Evolutionary conservation across 495 filamentous ascomycete species (phyloP).

Genomic region (Podospora anserina): DNA sequence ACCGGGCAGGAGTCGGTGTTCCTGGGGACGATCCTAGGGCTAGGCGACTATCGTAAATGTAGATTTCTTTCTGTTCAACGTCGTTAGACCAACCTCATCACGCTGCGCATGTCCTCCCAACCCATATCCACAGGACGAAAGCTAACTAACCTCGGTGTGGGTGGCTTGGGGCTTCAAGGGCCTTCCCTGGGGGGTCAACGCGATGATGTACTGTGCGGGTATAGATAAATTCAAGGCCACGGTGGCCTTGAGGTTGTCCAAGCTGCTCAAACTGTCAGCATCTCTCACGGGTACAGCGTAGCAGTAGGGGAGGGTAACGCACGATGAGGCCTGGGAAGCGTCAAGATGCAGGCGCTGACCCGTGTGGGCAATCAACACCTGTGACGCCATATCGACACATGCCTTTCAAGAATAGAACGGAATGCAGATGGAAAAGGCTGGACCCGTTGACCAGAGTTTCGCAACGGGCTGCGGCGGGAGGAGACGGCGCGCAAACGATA

Average conservation of each 20-base stretch:
- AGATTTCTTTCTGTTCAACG: constrained; percentile 70
- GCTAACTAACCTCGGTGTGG: constrained; percentile 64
- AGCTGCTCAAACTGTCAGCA: constrained; percentile 27
- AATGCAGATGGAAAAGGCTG: not conserved
- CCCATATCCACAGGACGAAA: not conserved
- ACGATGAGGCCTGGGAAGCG: constrained; percentile 66
- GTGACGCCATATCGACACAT: constrained; percentile 57
- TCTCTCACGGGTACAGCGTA: not conserved
- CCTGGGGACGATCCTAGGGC: constrained; percentile 47
- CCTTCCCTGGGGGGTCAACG: constrained; percentile 78
- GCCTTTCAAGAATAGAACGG: constrained; percentile 16
- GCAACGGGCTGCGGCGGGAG: not conserved
- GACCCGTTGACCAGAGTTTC: not conserved
- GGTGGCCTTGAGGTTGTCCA: constrained; percentile 68
- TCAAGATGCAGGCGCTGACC: constrained; percentile 78
- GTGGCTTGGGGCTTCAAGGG: constrained; percentile 73
- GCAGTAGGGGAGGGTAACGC: constrained; percentile 33
- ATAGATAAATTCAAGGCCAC: constrained; percentile 65
- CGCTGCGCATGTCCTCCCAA: not conserved
- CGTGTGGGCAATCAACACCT: constrained; percentile 84
- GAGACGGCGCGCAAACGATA: not conserved
- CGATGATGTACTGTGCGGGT: constrained; percentile 66
- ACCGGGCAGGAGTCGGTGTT: constrained; percentile 39
- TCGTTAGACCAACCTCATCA: constrained; percentile 12
- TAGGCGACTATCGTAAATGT: constrained; percentile 76